Conservation (phyloP, 1,284 basidiomycete genomes). For the Caloboletus firmus region DNA sequence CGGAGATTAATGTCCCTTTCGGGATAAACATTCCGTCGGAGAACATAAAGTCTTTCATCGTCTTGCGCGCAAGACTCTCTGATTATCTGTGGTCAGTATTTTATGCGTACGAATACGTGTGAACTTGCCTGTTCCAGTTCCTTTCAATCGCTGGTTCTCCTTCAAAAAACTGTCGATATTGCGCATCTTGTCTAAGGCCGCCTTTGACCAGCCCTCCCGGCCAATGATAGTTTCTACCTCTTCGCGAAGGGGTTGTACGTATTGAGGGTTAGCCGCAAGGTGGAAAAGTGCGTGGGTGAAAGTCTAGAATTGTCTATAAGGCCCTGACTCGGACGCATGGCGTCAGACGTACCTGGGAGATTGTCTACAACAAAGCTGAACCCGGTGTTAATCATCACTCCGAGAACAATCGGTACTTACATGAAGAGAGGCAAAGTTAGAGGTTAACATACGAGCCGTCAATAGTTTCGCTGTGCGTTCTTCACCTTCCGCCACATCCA, state of each 20-base stretch:
- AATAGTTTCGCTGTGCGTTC: conserved; percentile 34
- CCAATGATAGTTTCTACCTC: conserved; percentile 42
- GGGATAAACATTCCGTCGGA: conserved; percentile 44
- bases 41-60: conserved; percentile 41
- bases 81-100: background rate
- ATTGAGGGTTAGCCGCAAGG: conserved; percentile 41
- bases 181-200: conserved; percentile 40
- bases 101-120: background rate
- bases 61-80: conserved; percentile 38
- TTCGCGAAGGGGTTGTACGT: conserved; percentile 41
- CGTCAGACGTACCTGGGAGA: conserved; percentile 14
- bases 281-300: conserved; percentile 40
- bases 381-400: background rate
- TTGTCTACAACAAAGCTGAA: conserved; percentile 7
- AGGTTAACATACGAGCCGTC: conserved; percentile 33
- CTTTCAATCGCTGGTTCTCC: conserved; percentile 41
- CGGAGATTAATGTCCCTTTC: conserved; percentile 34
- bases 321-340: background rate
- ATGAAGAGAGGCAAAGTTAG: conserved; percentile 44
- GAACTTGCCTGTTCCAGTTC: conserved; percentile 29
- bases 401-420: conserved; percentile 2
- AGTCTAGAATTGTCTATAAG: conserved; percentile 12
- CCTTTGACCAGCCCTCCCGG: conserved; percentile 47
- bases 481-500: conserved; percentile 39
- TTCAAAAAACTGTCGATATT: conserved; percentile 50